Evolutionary conservation across 169 alveolate genomes (phyloP).

Genomic region (Plasmodium relictum): DNA sequence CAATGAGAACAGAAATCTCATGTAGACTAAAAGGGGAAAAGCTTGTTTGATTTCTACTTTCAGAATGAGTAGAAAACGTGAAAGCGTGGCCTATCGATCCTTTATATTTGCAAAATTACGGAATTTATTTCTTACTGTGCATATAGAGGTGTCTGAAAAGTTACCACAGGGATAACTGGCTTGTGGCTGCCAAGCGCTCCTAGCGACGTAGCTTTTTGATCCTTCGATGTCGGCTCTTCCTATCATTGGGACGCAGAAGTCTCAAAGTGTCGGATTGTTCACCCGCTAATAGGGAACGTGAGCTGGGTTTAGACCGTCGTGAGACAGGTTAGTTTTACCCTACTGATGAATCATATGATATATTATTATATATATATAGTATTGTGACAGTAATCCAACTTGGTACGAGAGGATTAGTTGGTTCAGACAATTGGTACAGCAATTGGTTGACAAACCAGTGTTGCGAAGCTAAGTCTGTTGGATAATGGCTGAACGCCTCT

Average conservation of each 20-base stretch:
- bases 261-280: no score
- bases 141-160: no score
- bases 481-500: conserved; percentile 93
- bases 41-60: conserved; percentile 93
- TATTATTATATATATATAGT: conserved; percentile 3
- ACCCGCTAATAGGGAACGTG: conserved; percentile 84
- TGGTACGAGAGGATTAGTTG: conserved; percentile 65
- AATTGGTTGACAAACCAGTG: conserved; percentile 87
- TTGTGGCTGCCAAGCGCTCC: no score
- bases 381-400: conserved; percentile 82
- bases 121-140: no score
- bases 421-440: conserved; percentile 62
- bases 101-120: conserved; percentile 32
- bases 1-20: conserved; percentile 95
- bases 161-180: no score
- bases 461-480: conserved; percentile 92
- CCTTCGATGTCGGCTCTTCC: no score
- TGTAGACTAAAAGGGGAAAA: conserved; percentile 94
- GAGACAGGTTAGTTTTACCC: conserved; percentile 96
- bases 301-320: conserved; percentile 93
- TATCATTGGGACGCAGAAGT: no score
- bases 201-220: no score
- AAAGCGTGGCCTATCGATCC: conserved; percentile 91
- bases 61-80: conserved; percentile 93
- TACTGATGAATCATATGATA: conserved; percentile 85